Evolutionary conservation across 495 filamentous ascomycete species (phyloP), one percentile per base, ranked within the genome.

Genomic region (Tuber calosporum): DNA sequence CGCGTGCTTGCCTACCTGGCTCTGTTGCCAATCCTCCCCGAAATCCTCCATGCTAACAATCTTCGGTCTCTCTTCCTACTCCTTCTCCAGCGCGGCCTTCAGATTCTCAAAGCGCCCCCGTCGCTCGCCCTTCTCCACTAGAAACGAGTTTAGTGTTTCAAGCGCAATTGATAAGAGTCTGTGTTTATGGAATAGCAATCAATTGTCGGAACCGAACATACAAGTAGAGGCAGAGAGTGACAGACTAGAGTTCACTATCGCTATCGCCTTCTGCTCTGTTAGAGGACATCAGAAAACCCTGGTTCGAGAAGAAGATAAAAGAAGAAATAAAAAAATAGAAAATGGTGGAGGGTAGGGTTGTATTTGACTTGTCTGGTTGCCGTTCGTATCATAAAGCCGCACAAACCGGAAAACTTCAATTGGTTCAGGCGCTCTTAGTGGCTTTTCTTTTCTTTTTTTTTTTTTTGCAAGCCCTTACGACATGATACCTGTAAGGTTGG

Each of bases 11-110:
- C 91, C 92, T 79, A 94, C 93, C 81, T 94, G 92, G 71, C 87
- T 89, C 72, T 90, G 86, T 72, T 93, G 90, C 92, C 92, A 94
- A 81, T 94, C 90, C 83, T 94, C 92, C 0, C 84, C 83, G 81
- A 94, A 94, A 20, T 86, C 84, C 4, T 90, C 89, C 86, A 94
- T 94, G 8, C 86, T 88, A 41, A 91, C 74, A 53, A 83, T 80
- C 41, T 75, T 75, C 70, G 75, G 74, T 26, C 79, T 72, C 67
- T 80, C 71, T 34, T 83, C 79, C 73, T 82, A 83, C 72, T 78
- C 83, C 75, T 83, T 83, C 81, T 84, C 87, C n/a, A 83, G 85
- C 43, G 82, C 85, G 53, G 73, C 85, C 84, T 88, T 89, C 22
- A 90, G 80, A 15, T 85, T 84, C 77, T 90, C 88, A 74, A 93